Conservation (phyloP, 495 filamentous ascomycete species). For the Penicillium ochrochloron region DNA sequence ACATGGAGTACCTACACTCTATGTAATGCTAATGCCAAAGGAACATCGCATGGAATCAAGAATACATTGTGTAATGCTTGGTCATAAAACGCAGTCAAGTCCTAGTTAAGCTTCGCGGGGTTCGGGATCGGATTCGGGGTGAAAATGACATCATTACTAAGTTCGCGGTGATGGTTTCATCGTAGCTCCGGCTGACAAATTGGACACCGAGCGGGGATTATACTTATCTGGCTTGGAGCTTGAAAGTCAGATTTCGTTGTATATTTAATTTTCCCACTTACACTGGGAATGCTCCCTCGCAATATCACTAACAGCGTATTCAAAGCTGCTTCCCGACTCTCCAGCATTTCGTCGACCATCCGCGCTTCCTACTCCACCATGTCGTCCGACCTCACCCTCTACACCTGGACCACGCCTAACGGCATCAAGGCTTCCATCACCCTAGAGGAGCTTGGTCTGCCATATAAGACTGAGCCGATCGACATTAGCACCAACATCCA, state of each 20-base stretch:
- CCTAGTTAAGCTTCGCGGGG: neutral
- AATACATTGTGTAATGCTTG: too few species aligned
- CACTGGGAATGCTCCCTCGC: slow-evolving; percentile 20
- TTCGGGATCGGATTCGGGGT: neutral
- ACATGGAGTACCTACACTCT: neutral
- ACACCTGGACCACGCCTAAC: slow-evolving; percentile 45
- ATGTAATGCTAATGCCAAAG: neutral
- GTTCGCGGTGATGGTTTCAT: too few species aligned
- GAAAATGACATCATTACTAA: neutral
- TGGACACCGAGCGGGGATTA: neutral
- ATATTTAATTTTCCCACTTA: neutral
- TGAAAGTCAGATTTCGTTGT: neutral
- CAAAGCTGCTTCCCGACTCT: slow-evolving; percentile 22
- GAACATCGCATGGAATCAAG: neutral
- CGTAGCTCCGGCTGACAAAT: slow-evolving; percentile 4
- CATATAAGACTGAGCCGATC: slow-evolving; percentile 66
- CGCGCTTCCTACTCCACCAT: slow-evolving; percentile 26
- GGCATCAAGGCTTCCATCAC: slow-evolving; percentile 73
- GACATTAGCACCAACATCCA: slow-evolving; percentile 69
- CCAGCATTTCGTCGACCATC: slow-evolving; percentile 17
- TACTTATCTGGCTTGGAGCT: neutral
- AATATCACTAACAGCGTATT: slow-evolving; percentile 5
- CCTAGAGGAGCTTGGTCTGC: slow-evolving; percentile 76
- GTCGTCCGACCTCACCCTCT: slow-evolving; percentile 43
- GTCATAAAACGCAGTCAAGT: neutral